Evolutionary conservation across 495 filamentous ascomycete genomes (phyloP), one percentile per base, ranked within the genome.

Genomic region (Barbatosphaeria neglecta): DNA sequence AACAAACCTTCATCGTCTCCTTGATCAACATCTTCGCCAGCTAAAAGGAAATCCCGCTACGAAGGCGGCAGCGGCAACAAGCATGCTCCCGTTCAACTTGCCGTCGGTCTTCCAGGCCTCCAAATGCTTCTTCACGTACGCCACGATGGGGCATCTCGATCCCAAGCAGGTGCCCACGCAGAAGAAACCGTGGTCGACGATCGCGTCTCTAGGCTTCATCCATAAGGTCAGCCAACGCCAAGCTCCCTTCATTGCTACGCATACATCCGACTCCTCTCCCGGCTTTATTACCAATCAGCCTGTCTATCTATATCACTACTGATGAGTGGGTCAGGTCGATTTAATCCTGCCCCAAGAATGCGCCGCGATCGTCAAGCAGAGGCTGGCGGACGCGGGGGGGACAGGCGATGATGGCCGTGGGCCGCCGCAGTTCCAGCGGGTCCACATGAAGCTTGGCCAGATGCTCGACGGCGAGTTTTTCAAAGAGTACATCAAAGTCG

Each of bases 391-490:
- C 7, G n/a, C n/a, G n/a, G n/a, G n/a, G n/a, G n/a, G n/a, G n/a
- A n/a, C n/a, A n/a, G n/a, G n/a, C n/a, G n/a, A n/a, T n/a, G n/a
- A n/a, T n/a, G 51, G 63, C 6, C 53, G 44, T n/a, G 59, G 56
- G 13, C 59, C 52, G 4, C 67, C 72, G 13, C 58, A 72, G 42
- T 96, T 83, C 69, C 72, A 79, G 37, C 72, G 76, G 39, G 80
- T 97, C 6, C 76, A 81, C 46, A 83, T 95, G 77, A 75, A 81
- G 11, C 72, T 95, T 20, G 72, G 71, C 13, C 76, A 81, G 38
- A 57, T 96, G 1, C 52, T 98, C 6, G 75, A 84, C 35, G 74
- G 78, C 5, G 80, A 83, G 0, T 98, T 98, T 54, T 90, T 95
- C 61, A 86, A 80, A 38, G 69, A 78, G 43, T 90, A 95, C 58